These are phyloP conservation scores for Pseudotsuga menziesii DNA, from an alignment of 75 land plant species.

Conservation along the genomic window DNA sequence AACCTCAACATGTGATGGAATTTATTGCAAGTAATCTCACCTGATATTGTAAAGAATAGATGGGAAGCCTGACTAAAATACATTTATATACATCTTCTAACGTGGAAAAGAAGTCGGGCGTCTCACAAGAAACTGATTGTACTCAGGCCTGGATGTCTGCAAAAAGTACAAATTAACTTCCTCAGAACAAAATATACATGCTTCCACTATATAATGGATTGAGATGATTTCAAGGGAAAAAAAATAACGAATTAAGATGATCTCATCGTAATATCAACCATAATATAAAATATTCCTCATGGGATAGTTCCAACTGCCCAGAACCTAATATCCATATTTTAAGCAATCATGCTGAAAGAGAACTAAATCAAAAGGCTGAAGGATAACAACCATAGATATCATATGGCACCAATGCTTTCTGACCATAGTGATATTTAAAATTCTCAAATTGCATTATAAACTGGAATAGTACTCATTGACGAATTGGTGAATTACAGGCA, in stretches of 20 bases:
- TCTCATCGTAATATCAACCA: background rate
- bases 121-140: conserved; percentile 5
- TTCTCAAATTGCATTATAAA: too few species aligned
- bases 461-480: too few species aligned
- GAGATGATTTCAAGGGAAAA: background rate
- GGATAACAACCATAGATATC: background rate
- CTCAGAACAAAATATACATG: background rate
- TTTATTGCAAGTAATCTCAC: too few species aligned
- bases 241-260: background rate
- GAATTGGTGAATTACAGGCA: too few species aligned
- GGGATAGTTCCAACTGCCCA: too few species aligned
- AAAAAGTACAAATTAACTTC: background rate
- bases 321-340: background rate
- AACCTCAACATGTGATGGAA: too few species aligned
- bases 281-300: too few species aligned
- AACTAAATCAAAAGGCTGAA: background rate
- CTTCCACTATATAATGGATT: background rate
- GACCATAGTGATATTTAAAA: background rate
- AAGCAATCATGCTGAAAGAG: background rate
- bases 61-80: too few species aligned
- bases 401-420: background rate
- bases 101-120: too few species aligned
- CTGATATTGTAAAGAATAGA: too few species aligned
- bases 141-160: conserved; percentile 14
- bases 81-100: too few species aligned